Evolutionary conservation across 2,329 filamentous ascomycete species (phyloP), one percentile per base, ranked within the genome.

Genomic region (Hypoxylon sp.): DNA sequence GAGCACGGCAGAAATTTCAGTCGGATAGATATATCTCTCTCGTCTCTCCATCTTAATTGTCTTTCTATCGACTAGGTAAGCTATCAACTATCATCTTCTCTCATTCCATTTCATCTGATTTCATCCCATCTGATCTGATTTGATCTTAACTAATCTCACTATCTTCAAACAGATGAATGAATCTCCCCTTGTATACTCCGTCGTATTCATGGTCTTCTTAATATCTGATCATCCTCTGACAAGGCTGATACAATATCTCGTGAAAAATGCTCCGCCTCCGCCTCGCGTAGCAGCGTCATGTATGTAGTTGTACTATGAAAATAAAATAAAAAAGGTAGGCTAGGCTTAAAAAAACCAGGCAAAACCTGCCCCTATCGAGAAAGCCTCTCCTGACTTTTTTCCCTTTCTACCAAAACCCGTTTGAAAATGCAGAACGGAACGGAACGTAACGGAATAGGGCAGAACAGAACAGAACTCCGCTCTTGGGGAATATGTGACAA

Each of bases 371-470:
- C 49, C 5, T 28, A 55, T 30, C 30, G 21, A 66, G 32, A 53
- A 62, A 45, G 52, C 58, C 58, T 53, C 63, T 38, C 58, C 58
- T 21, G 9, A 32, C 25, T 50, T 57, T 61, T 57, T 41, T n/a
- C n/a, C n/a, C n/a, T 63, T 60, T 38, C 41, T 43, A 59, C 63
- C 60, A 36, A 50, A 56, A 50, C 34, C 53, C 53, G 45, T 53
- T 64, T 64, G 56, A 64, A 64, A 67, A 67, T 60, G 61, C 52
- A 65, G 38, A 61, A 32, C 30, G 23, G 28, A 30, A 58, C 23
- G 28, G 38, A 61, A 32, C 30, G 23, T 19, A 30, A 58, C 23
- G 28, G 7, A 62, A 55, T 53, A 56, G 11, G 36, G 36, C 23
- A 46, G 3, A 62, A 60, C 23, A 46, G 3, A 62, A 60, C 57